Conservation (phyloP, 2,329 filamentous ascomycete species). For the Talaromyces amestolkiae region DNA sequence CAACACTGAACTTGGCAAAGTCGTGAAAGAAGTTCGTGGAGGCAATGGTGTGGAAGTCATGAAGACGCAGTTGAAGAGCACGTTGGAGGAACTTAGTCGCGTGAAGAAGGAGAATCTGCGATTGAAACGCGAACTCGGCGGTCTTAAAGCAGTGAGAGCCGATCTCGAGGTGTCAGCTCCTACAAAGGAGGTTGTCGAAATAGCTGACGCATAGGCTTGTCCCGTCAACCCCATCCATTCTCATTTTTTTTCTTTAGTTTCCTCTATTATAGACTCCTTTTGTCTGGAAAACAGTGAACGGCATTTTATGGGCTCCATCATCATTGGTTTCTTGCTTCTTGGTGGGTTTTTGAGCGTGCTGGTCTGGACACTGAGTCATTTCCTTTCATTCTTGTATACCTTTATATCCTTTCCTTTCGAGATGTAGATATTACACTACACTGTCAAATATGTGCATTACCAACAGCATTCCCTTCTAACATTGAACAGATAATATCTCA, state of each 20-base stretch:
- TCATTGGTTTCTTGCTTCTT: not conserved
- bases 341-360: conserved; percentile 12
- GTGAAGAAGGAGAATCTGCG: conserved; percentile 83
- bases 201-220: conserved; percentile 2
- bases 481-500: not conserved
- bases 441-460: not conserved
- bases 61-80: conserved; percentile 66
- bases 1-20: conserved; percentile 83
- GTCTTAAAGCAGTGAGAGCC: conserved; percentile 55
- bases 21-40: conserved; percentile 71
- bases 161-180: conserved; percentile 27
- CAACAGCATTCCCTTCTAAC: not conserved
- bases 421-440: conserved; percentile 12
- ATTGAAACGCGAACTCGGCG: conserved; percentile 77
- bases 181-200: conserved; percentile 21
- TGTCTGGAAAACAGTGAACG: not conserved
- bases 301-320: not conserved
- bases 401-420: conserved; percentile 7
- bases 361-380: not conserved
- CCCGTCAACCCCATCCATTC: not conserved
- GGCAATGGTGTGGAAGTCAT: conserved; percentile 79
- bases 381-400: conserved; percentile 9
- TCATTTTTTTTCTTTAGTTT: not conserved
- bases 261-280: not conserved
- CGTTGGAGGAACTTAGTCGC: conserved; percentile 71